Conservation (phyloP, 345 rosid species). For the Syzygium aromaticum region DNA sequence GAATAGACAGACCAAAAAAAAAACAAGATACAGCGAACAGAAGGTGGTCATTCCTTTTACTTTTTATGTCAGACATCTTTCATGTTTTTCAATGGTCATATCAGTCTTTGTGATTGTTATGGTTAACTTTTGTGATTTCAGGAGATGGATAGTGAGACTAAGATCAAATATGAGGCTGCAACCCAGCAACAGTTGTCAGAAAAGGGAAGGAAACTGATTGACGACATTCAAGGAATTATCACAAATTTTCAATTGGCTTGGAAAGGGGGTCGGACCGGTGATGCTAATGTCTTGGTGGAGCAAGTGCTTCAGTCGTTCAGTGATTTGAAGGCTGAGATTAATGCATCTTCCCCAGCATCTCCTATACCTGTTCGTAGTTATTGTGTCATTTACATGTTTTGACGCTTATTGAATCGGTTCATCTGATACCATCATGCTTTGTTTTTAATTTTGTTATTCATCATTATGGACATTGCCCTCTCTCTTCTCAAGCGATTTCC, state of each 20-base stretch:
- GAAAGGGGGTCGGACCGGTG: constrained; percentile 40
- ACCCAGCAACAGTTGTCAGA: constrained; percentile 47
- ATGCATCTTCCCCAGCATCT: constrained; percentile 51
- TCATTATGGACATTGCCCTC: background rate
- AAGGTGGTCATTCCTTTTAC: background rate
- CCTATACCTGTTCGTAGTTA: constrained; percentile 46
- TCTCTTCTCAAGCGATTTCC: background rate
- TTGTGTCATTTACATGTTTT: background rate
- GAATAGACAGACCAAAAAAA: too few relatives aligned
- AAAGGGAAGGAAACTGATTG: constrained; percentile 45
- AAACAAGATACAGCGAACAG: background rate
- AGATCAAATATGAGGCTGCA: constrained; percentile 37
- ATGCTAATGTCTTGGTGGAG: constrained; percentile 51
- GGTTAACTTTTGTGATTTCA: background rate
- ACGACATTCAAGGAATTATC: constrained; percentile 52
- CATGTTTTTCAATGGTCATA: background rate
- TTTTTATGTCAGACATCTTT: background rate
- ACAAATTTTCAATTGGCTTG: constrained; percentile 52
- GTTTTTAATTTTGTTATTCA: background rate
- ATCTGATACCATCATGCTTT: background rate
- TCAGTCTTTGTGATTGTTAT: background rate
- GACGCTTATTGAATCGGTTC: background rate
- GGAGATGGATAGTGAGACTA: constrained; percentile 6
- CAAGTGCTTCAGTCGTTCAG: constrained; percentile 55
- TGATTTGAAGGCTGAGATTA: constrained; percentile 73